These are phyloP conservation scores for Aechmea fasciata DNA, from an alignment of 176 grass and related monocot species.

Conservation along the genomic window DNA sequence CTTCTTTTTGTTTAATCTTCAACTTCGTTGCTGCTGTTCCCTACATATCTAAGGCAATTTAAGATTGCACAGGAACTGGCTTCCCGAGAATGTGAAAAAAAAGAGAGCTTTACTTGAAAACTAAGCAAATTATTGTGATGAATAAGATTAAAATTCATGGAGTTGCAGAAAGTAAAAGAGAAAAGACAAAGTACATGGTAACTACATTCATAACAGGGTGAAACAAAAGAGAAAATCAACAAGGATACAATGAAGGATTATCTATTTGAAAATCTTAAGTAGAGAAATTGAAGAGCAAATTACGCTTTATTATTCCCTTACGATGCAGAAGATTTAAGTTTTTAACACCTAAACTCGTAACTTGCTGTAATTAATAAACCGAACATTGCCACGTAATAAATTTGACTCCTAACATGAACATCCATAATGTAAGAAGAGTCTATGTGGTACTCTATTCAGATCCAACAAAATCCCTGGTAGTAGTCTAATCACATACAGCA, in stretches of 20 bases:
- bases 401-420: too few species aligned
- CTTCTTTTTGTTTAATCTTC: constrained; percentile 91
- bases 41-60: constrained; percentile 37
- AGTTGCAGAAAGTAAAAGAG: background rate
- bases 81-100: background rate
- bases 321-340: background rate
- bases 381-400: too few species aligned
- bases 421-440: too few species aligned
- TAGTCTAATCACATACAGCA: too few species aligned
- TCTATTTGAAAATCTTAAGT: background rate
- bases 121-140: background rate
- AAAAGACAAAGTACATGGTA: background rate
- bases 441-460: too few species aligned
- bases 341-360: too few species aligned
- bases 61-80: constrained; percentile 21
- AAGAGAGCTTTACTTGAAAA: background rate
- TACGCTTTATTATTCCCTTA: background rate
- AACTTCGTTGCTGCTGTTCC: constrained; percentile 78
- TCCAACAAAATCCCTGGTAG: too few species aligned
- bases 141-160: background rate
- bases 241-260: background rate
- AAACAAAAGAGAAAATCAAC: background rate
- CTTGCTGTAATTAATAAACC: too few species aligned
- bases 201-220: background rate
- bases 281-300: background rate